Percentiles rank a stretch among this genome's conserved stretches.
Conservation (phyloP, 2,329 filamentous ascomycete species). For the Cladosporium phlei region DNA sequence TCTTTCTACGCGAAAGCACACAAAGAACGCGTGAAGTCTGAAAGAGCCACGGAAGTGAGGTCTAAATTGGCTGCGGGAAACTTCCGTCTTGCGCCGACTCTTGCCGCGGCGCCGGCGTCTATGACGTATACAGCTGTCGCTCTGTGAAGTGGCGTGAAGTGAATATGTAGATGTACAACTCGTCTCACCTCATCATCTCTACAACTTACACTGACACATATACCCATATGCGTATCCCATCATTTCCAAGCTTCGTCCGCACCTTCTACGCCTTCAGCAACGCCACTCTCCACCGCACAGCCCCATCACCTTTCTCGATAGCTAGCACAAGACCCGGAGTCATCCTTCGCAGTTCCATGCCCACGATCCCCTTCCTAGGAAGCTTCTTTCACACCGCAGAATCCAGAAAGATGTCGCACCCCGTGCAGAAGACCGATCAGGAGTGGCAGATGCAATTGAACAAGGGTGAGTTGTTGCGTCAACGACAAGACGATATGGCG, state of each 20-base stretch:
- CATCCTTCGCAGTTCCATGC: slow-evolving; percentile 54
- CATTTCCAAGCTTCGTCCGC: slow-evolving; percentile 44
- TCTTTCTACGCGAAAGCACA: too few relatives aligned
- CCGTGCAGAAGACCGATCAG: slow-evolving; percentile 72
- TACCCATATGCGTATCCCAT: slow-evolving; percentile 45
- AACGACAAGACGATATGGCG: neutral
- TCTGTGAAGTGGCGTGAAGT: slow-evolving; percentile 3
- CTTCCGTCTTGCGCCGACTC: too few relatives aligned
- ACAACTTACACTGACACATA: neutral
- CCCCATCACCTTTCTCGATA: slow-evolving; percentile 23
- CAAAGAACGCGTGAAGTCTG: too few relatives aligned
- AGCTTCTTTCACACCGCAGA: slow-evolving; percentile 64
- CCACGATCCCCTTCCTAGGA: slow-evolving; percentile 71
- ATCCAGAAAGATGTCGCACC: slow-evolving; percentile 53
- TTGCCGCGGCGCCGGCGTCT: neutral
- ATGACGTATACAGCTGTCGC: slow-evolving; percentile 10
- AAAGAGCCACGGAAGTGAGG: too few relatives aligned
- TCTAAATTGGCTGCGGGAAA: too few relatives aligned
- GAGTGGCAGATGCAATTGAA: slow-evolving; percentile 88
- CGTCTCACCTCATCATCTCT: neutral
- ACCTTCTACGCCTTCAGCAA: slow-evolving; percentile 47
- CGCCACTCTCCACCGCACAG: slow-evolving; percentile 32
- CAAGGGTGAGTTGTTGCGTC: slow-evolving; percentile 51
- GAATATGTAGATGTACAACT: neutral
- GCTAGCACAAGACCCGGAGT: slow-evolving; percentile 29